Percentiles rank a stretch among this genome's conserved stretches.
These are phyloP conservation scores for Hypoxylon cercidicola DNA, from an alignment of 495 filamentous ascomycete genomes.

Conservation along the genomic window DNA sequence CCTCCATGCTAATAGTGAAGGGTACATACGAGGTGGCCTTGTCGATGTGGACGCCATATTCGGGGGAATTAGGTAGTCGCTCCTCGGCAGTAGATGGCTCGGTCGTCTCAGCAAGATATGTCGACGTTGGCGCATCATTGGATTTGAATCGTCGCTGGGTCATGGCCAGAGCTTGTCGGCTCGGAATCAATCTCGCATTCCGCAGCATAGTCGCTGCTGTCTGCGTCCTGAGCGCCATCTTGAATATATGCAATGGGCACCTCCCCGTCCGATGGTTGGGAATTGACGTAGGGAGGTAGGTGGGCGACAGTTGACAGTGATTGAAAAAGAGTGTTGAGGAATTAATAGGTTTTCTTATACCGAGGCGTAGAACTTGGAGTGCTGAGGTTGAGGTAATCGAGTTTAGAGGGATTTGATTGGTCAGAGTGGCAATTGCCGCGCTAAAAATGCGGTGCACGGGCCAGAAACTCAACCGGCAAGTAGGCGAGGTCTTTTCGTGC, in stretches of 20 bases:
- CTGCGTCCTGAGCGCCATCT: slow-evolving; percentile 56
- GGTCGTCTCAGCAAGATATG: slow-evolving; percentile 38
- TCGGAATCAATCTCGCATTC: slow-evolving; percentile 47
- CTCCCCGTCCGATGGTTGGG: slow-evolving; percentile 10
- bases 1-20: neutral
- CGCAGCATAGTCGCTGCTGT: slow-evolving; percentile 59
- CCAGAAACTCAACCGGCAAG: slow-evolving; percentile 9
- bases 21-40: slow-evolving; percentile 77
- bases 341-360: slow-evolving; percentile 21
- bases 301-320: neutral
- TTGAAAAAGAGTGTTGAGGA: neutral
- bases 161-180: slow-evolving; percentile 49
- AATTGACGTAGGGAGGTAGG: slow-evolving; percentile 7
- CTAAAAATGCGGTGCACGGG: slow-evolving; percentile 27
- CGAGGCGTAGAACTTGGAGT: slow-evolving; percentile 24
- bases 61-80: slow-evolving; percentile 71
- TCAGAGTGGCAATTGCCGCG: slow-evolving; percentile 29
- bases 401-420: slow-evolving; percentile 45
- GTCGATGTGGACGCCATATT: slow-evolving; percentile 81
- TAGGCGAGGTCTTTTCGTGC: slow-evolving; percentile 50
- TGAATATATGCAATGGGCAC: neutral
- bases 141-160: slow-evolving; percentile 60
- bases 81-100: slow-evolving; percentile 44
- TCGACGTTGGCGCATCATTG: slow-evolving; percentile 48
- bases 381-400: slow-evolving; percentile 28